Conservation (phyloP, 495 filamentous ascomycete species). For the Immersiella caudata region DNA sequence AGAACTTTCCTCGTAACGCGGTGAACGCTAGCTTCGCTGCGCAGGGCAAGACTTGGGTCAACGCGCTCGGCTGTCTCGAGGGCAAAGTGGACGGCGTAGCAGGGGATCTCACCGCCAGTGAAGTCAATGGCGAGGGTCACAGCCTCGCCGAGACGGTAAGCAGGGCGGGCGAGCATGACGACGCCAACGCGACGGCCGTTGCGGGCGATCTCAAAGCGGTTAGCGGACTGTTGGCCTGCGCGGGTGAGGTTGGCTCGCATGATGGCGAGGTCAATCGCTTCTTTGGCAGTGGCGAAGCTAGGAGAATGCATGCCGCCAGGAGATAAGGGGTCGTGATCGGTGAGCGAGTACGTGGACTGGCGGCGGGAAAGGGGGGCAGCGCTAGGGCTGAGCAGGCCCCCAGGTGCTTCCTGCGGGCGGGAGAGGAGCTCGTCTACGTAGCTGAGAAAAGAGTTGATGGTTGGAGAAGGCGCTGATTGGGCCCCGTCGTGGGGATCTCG, state of each 20-base stretch:
- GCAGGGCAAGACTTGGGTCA: constrained; percentile 75
- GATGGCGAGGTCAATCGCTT: constrained; percentile 90
- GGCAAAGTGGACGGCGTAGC: constrained; percentile 75
- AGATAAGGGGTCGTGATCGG: constrained; percentile 36
- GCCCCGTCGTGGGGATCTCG: constrained; percentile 18
- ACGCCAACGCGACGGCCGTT: constrained; percentile 83
- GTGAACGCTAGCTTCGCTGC: constrained; percentile 78
- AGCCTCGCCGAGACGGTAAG: constrained; percentile 87
- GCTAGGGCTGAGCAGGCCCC: constrained; percentile 71
- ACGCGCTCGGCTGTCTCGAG: constrained; percentile 82
- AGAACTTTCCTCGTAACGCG: constrained; percentile 82
- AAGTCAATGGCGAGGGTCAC: constrained; percentile 85
- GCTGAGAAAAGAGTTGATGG: constrained; percentile 65
- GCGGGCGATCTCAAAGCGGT: constrained; percentile 92
- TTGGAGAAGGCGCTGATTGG: constrained; percentile 34
- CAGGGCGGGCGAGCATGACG: constrained; percentile 84
- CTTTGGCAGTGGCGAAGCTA: constrained; percentile 60
- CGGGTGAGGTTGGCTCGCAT: constrained; percentile 68
- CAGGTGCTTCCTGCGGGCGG: constrained; percentile 55
- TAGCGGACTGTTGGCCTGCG: constrained; percentile 66
- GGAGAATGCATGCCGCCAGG: constrained; percentile 36
- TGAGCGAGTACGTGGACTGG: constrained; percentile 46
- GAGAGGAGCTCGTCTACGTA: constrained; percentile 83
- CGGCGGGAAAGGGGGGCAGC: constrained; percentile 59
- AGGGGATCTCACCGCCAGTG: constrained; percentile 67